Conservation (phyloP, 495 filamentous ascomycete species). For the Daldinia caldariorum region DNA sequence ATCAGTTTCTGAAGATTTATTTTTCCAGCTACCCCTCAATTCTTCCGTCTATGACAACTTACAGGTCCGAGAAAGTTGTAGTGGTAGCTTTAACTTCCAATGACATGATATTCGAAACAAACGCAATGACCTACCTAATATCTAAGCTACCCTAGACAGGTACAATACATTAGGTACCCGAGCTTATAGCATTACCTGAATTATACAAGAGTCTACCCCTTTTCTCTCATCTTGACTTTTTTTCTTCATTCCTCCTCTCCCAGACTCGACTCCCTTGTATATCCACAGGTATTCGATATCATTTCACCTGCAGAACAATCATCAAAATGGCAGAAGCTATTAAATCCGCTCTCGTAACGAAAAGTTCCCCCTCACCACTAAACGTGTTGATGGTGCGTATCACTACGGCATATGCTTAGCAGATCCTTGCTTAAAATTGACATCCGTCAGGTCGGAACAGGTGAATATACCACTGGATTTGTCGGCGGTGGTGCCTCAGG, state of each 20-base stretch:
- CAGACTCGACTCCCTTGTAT: background rate
- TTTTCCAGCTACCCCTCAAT: constrained; percentile 52
- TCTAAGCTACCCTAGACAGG: too few species aligned
- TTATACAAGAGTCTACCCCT: background rate
- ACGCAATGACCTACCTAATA: too few species aligned
- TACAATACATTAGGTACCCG: background rate
- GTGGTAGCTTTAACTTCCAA: constrained; percentile 4
- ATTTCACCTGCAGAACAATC: background rate
- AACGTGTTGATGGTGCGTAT: constrained; percentile 84
- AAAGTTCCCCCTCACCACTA: constrained; percentile 60
- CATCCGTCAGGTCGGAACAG: constrained; percentile 74
- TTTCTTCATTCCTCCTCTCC: background rate
- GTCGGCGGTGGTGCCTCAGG: constrained; percentile 79
- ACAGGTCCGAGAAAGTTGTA: constrained; percentile 21
- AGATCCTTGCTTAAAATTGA: constrained; percentile 39
- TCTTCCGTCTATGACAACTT: constrained; percentile 45
- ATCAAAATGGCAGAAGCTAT: constrained; percentile 34
- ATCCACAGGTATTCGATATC: background rate
- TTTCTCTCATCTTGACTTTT: constrained; percentile 3
- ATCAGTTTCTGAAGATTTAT: constrained; percentile 3
- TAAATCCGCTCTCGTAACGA: constrained; percentile 35
- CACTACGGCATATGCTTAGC: constrained; percentile 2
- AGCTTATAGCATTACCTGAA: constrained; percentile 14
- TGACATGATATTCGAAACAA: too few species aligned
- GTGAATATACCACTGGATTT: constrained; percentile 95